Conservation (phyloP, 1,139 yeast species). For the Magnusiomyces ingens region DNA sequence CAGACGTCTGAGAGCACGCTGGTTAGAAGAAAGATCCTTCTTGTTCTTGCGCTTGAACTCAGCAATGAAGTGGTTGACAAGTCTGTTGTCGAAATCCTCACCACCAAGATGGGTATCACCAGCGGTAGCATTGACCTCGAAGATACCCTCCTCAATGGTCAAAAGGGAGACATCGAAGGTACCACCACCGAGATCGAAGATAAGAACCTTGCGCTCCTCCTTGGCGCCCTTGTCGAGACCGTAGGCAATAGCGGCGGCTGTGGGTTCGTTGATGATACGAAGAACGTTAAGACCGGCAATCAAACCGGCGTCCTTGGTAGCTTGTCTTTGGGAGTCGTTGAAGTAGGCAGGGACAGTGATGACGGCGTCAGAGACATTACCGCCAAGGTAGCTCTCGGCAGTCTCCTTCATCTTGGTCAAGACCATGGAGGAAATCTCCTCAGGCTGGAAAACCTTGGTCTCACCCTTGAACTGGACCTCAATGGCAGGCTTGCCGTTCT, state of each 20-base stretch:
- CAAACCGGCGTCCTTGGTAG: slow-evolving; percentile 95
- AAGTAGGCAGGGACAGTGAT: slow-evolving; percentile 93
- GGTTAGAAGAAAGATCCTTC: slow-evolving; percentile 82
- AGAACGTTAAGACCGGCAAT: slow-evolving; percentile 91
- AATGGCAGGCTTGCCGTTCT: slow-evolving; percentile 79
- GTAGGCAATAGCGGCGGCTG: slow-evolving; percentile 88
- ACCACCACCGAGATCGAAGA: slow-evolving; percentile 98
- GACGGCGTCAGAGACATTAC: slow-evolving; percentile 81
- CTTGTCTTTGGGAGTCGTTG: slow-evolving; percentile 94
- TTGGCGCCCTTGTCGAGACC: slow-evolving; percentile 91
- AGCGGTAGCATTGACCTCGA: slow-evolving; percentile 98
- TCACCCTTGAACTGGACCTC: slow-evolving; percentile 94
- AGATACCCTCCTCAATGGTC: slow-evolving; percentile 98
- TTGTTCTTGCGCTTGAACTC: slow-evolving; percentile 97
- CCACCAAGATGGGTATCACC: slow-evolving; percentile 99
- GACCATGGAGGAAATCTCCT: slow-evolving; percentile 92
- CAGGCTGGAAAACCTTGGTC: slow-evolving; percentile 89
- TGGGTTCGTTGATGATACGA: slow-evolving; percentile 93
- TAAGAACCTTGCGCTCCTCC: slow-evolving; percentile 79
- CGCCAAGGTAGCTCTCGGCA: slow-evolving; percentile 88
- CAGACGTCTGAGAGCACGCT: slow-evolving; percentile 96
- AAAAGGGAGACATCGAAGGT: slow-evolving; percentile 96
- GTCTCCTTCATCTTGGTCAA: slow-evolving; percentile 93
- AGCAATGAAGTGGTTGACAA: slow-evolving; percentile 79
- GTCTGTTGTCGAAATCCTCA: slow-evolving; percentile 97